A percentile compares a stretch with the other conserved stretches of the same genome.
Evolutionary conservation across 176 grass and related monocot species (phyloP).

Genomic region (Alopecurus myosuroides): DNA sequence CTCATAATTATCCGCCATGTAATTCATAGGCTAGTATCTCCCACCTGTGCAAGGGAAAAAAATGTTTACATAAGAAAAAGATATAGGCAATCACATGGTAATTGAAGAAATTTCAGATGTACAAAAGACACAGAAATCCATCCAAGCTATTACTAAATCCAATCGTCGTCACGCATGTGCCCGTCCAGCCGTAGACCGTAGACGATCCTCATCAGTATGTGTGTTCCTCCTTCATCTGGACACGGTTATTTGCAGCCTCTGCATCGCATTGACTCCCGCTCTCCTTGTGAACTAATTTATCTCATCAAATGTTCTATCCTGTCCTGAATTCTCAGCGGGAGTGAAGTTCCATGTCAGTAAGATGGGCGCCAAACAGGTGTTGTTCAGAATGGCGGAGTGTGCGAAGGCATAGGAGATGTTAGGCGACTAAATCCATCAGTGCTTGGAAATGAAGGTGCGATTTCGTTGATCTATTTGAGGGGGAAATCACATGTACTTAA

Average conservation of each 20-base stretch:
- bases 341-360: constrained; percentile 40
- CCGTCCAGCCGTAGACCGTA: constrained; percentile 47
- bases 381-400: constrained; percentile 43
- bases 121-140: too few species aligned
- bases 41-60: too few species aligned
- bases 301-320: not conserved
- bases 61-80: too few species aligned
- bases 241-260: too few species aligned
- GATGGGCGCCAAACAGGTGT: constrained; percentile 36
- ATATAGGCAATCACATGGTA: too few species aligned
- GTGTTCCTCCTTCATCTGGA: too few species aligned
- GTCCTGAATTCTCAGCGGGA: not conserved
- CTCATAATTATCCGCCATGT: too few species aligned
- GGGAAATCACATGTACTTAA: not conserved
- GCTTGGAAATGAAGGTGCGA: constrained; percentile 53
- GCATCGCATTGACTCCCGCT: too few species aligned
- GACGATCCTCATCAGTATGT: constrained; percentile 74
- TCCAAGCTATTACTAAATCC: too few species aligned
- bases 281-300: not conserved
- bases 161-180: constrained; percentile 64
- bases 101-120: too few species aligned
- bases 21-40: too few species aligned
- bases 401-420: constrained; percentile 36
- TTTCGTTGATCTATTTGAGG: not conserved
- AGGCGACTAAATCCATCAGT: constrained; percentile 37